phyloP scores from a whole-genome alignment of 2,329 filamentous ascomycete genomes.

The Colletotrichum spinosum region DNA sequence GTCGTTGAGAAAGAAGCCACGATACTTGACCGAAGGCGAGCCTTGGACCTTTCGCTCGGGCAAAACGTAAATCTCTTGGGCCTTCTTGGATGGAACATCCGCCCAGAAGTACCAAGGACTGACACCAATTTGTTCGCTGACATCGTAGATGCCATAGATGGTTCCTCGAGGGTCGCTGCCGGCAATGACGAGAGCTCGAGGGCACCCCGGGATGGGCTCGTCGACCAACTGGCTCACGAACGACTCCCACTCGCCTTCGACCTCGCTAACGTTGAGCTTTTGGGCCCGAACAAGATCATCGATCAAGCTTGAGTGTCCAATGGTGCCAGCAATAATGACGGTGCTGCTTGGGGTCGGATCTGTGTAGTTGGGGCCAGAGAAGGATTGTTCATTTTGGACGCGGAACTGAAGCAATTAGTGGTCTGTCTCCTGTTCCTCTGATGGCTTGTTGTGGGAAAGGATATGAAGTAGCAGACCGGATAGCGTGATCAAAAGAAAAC shows the following conservation, averaged over 20 bases:
- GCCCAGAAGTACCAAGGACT: conserved; percentile 78
- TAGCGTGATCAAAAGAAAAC: conserved; percentile 29
- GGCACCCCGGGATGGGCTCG: conserved; percentile 66
- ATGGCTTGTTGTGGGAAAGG: neutral
- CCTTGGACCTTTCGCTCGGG: conserved; percentile 66
- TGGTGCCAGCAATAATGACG: conserved; percentile 75
- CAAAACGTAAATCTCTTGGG: conserved; percentile 66
- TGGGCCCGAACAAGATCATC: conserved; percentile 65
- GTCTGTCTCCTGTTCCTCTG: neutral
- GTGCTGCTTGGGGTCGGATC: conserved; percentile 57
- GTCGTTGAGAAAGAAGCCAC: conserved; percentile 78
- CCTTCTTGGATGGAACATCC: conserved; percentile 66
- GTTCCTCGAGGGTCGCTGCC: conserved; percentile 74
- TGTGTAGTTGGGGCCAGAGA: conserved; percentile 58
- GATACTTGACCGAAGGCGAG: conserved; percentile 73
- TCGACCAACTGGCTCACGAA: conserved; percentile 71
- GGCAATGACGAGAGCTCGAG: conserved; percentile 73
- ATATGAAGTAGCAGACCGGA: neutral
- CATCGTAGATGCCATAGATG: conserved; percentile 77
- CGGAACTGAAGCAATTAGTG: conserved; percentile 50
- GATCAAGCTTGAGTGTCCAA: conserved; percentile 73
- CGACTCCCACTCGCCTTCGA: conserved; percentile 76
- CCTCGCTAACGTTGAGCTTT: conserved; percentile 67
- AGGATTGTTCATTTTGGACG: conserved; percentile 53
- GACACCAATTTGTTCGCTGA: conserved; percentile 80